These are phyloP conservation scores for Aspergillus tanneri DNA, from an alignment of 2,329 filamentous ascomycete species.

Conservation along the genomic window DNA sequence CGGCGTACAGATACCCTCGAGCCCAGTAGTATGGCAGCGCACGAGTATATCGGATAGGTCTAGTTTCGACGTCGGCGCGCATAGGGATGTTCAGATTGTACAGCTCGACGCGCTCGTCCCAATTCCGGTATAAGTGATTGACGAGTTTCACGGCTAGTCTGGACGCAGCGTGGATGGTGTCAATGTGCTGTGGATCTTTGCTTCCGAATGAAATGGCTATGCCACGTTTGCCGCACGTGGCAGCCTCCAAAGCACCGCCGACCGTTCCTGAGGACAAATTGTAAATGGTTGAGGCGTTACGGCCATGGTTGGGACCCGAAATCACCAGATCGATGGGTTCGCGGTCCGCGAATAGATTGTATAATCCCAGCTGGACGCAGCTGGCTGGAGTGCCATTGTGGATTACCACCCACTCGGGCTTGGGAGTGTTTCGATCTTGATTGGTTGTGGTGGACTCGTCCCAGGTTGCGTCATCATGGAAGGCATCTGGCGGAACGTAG, in stretches of 20 bases:
- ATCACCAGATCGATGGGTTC: slow-evolving; percentile 71
- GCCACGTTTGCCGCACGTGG: slow-evolving; percentile 63
- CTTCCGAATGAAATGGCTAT: slow-evolving; percentile 86
- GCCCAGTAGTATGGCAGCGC: slow-evolving; percentile 87
- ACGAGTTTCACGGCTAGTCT: slow-evolving; percentile 70
- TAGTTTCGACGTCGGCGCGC: slow-evolving; percentile 65
- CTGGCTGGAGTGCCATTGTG: slow-evolving; percentile 74
- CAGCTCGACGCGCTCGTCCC: slow-evolving; percentile 69
- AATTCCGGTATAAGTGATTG: slow-evolving; percentile 69
- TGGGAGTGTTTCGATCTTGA: slow-evolving; percentile 41
- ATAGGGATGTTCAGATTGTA: slow-evolving; percentile 87
- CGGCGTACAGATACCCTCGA: slow-evolving; percentile 74
- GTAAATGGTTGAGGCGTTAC: slow-evolving; percentile 76
- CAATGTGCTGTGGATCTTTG: slow-evolving; percentile 71
- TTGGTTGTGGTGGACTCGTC: slow-evolving; percentile 32
- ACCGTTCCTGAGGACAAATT: slow-evolving; percentile 72
- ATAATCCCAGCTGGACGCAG: slow-evolving; percentile 73
- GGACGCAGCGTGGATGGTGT: slow-evolving; percentile 71
- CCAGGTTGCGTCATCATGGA: slow-evolving; percentile 58
- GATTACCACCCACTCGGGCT: slow-evolving; percentile 64
- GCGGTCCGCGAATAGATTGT: slow-evolving; percentile 69
- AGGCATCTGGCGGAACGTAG: slow-evolving; percentile 67
- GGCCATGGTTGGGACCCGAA: slow-evolving; percentile 74
- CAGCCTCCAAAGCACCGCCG: slow-evolving; percentile 73
- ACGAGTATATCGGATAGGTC: slow-evolving; percentile 71